These are phyloP conservation scores for Caryopteris hybrid DNA, from an alignment of 305 asterid species.

Conservation along the genomic window DNA sequence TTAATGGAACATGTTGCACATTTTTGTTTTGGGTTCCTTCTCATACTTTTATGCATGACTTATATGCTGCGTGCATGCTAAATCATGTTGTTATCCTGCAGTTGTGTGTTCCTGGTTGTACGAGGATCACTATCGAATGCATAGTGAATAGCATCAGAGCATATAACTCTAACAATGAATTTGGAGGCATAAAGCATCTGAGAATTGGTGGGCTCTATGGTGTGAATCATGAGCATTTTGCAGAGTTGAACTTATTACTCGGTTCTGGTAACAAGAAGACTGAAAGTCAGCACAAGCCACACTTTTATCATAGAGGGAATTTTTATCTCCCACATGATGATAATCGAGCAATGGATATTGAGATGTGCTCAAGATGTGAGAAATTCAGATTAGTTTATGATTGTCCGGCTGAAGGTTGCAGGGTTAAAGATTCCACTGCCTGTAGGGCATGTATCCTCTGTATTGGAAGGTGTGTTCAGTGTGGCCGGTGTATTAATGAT, in stretches of 20 bases:
- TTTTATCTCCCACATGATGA: constrained; percentile 59
- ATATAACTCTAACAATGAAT: constrained; percentile 38
- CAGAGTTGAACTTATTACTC: constrained; percentile 46
- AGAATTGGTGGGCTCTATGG: constrained; percentile 73
- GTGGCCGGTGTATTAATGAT: constrained; percentile 72
- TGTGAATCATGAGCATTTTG: constrained; percentile 45
- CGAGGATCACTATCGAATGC: constrained; percentile 66
- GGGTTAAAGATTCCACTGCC: constrained; percentile 34
- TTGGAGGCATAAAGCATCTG: constrained; percentile 48
- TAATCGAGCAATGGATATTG: constrained; percentile 72
- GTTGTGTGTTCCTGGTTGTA: constrained; percentile 80
- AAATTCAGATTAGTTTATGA: constrained; percentile 66
- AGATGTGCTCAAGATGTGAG: constrained; percentile 71
- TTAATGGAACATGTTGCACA: too few species aligned
- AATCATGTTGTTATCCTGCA: constrained; percentile 30
- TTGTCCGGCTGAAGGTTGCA: constrained; percentile 75
- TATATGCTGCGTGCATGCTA: background rate
- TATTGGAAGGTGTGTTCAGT: constrained; percentile 63
- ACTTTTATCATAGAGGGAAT: constrained; percentile 50
- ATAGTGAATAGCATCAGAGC: constrained; percentile 43
- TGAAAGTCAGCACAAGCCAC: constrained; percentile 42
- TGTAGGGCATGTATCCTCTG: constrained; percentile 80
- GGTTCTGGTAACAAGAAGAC: constrained; percentile 27
- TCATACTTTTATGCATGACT: too few species aligned
- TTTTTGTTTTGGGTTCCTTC: too few species aligned